Evolutionary conservation across 2,329 filamentous ascomycete species (phyloP).

Genomic region (Coniochaeta hoffmannii): DNA sequence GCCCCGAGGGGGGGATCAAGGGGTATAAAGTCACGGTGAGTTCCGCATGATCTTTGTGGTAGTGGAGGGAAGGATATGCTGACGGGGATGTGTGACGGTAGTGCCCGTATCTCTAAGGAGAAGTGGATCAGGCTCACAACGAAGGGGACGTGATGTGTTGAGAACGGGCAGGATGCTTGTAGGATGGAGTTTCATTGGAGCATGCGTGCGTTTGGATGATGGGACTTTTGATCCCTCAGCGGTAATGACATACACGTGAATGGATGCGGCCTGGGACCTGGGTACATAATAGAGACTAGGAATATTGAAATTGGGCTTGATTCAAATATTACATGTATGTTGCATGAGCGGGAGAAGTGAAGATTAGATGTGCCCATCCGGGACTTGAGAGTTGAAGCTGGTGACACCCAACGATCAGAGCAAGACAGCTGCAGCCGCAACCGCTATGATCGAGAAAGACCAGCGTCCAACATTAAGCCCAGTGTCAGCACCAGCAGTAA

Average conservation of each 20-base stretch:
- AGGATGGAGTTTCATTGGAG: neutral
- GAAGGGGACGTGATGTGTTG: neutral
- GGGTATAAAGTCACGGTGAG: conserved; percentile 4
- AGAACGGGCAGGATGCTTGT: neutral
- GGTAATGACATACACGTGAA: neutral
- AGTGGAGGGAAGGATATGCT: neutral
- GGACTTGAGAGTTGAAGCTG: neutral
- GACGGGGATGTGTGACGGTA: neutral
- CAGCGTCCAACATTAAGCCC: neutral
- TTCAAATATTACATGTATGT: neutral
- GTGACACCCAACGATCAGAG: neutral
- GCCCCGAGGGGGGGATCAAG: conserved; percentile 6
- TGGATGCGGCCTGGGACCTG: too few species aligned
- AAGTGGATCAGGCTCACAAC: neutral
- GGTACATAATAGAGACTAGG: too few species aligned
- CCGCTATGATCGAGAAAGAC: neutral
- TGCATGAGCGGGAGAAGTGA: neutral
- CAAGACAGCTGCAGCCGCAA: neutral
- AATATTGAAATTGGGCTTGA: neutral
- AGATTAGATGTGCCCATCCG: neutral
- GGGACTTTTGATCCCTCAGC: too few species aligned
- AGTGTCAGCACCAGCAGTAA: neutral
- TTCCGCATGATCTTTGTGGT: neutral
- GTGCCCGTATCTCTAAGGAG: neutral
- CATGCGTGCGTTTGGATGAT: neutral